Conservation (phyloP, 2,329 filamentous ascomycete genomes). For the Colletotrichum filicis region DNA sequence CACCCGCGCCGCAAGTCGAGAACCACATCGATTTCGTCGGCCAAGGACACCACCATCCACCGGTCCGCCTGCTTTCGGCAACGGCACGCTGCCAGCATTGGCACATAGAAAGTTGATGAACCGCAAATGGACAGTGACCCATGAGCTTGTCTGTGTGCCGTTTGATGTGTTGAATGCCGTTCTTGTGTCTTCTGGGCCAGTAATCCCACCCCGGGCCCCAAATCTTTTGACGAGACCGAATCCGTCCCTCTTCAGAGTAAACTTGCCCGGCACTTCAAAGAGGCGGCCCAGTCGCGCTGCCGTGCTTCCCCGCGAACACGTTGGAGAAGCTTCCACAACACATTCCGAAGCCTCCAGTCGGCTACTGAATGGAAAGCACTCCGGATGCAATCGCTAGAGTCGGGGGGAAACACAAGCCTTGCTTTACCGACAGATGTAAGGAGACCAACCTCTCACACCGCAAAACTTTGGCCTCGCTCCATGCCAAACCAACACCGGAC, state of each 20-base stretch:
- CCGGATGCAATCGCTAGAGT: background rate
- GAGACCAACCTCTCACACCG: background rate
- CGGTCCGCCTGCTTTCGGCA: conserved; percentile 1
- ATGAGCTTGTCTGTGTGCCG: background rate
- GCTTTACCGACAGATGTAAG: background rate
- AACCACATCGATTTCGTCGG: background rate
- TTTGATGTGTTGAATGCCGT: background rate
- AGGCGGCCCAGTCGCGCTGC: no score
- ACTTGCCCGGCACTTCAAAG: background rate
- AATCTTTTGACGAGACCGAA: background rate
- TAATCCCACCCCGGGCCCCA: no score
- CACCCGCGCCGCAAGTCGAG: background rate
- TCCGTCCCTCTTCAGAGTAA: background rate
- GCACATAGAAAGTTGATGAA: background rate
- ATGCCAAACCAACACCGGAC: background rate
- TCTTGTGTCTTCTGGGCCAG: background rate
- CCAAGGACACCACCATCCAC: background rate
- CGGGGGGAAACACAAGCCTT: no score
- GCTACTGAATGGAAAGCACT: no score
- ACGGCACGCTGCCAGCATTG: conserved; percentile 21
- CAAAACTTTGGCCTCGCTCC: background rate
- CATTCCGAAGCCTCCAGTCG: no score
- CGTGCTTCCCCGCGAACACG: background rate
- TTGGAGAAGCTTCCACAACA: no score
- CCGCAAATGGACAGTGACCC: background rate